Evolutionary conservation across 2,329 filamentous ascomycete species (phyloP), one percentile per base, ranked within the genome.

Genomic region (Trichoderma atrobrunneum): DNA sequence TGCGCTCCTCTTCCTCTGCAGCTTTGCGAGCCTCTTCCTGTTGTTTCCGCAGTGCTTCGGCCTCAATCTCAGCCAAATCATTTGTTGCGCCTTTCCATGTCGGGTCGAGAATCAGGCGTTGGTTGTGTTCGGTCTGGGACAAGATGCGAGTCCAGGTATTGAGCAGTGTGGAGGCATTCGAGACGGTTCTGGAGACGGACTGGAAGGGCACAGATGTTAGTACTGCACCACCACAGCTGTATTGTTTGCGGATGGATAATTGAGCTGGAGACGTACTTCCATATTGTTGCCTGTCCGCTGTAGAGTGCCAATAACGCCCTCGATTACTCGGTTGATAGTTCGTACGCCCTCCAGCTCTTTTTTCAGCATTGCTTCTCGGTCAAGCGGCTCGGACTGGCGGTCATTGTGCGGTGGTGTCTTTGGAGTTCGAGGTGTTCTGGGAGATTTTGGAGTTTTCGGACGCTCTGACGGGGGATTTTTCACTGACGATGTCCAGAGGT

Each of bases 141-240:
- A 99, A 88, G 75, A 99, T 98, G 67, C 94, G 91, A 10, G 94
- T 97, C 95, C 95, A 99, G 18, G 95, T 97, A 77, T 97, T 94
- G 36, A 99, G 90, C 16, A 99, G 88, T 1, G 92, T 93, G 16
- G 95, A 97, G 4, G 96, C 94, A 70, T 95, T 95, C 75, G 88
- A 88, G 56, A 98, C 94, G 3, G 96, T 98, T 74, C 88, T 88
- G 69, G 92, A 92, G 43, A 98, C 95, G 28, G 92, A 97, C 92
- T 81, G 59, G 32, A 62, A 36, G 7, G 21, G n/a, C 10, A 28
- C 30, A n/a, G 7, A 51, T 28, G 67, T 70, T 34, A 60, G 14
- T n/a, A 30, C 24, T 36, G 3, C 2, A 32, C 28, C 10, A 43
- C 5, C 3, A 6, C 18, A 21, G 11, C 18, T 21, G 21, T 0